These are phyloP conservation scores for Coriaria nepalensis DNA, from an alignment of 306 rosid genomes.

Conservation along the genomic window DNA sequence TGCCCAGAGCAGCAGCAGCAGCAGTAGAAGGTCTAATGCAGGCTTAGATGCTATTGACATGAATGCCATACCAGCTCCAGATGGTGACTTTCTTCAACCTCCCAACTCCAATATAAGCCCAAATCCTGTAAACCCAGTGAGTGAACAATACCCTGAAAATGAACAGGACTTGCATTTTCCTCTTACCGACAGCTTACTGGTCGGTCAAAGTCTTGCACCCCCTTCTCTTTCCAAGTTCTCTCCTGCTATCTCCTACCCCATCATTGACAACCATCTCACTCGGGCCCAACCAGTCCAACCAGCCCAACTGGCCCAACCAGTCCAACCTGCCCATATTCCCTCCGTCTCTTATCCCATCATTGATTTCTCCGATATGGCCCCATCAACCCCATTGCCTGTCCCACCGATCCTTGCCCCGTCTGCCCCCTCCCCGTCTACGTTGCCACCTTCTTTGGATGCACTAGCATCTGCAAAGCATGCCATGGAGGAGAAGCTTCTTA, in stretches of 20 bases:
- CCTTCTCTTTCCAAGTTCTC: neutral
- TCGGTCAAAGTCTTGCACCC: neutral
- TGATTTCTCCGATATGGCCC: slow-evolving; percentile 22
- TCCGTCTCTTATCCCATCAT: slow-evolving; percentile 32
- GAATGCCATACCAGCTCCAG: slow-evolving; percentile 27
- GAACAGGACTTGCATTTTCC: neutral
- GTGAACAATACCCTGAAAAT: neutral
- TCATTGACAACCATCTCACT: neutral
- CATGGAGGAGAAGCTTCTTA: slow-evolving; percentile 56
- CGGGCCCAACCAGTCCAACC: neutral
- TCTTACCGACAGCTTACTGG: neutral
- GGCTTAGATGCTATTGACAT: slow-evolving; percentile 30
- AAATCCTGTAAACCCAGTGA: neutral
- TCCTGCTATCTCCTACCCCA: neutral
- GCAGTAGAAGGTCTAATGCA: neutral
- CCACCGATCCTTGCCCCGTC: neutral
- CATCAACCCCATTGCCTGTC: neutral
- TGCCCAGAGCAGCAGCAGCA: slow-evolving; percentile 17
- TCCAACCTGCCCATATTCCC: neutral
- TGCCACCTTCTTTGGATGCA: slow-evolving; percentile 11
- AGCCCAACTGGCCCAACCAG: neutral
- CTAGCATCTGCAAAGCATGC: slow-evolving; percentile 15
- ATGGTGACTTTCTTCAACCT: slow-evolving; percentile 20
- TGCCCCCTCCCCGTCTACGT: slow-evolving; percentile 1
- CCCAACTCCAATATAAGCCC: slow-evolving; percentile 1